phyloP scores from a whole-genome alignment of 345 rosid species.

The Odontarrhena argentea region DNA sequence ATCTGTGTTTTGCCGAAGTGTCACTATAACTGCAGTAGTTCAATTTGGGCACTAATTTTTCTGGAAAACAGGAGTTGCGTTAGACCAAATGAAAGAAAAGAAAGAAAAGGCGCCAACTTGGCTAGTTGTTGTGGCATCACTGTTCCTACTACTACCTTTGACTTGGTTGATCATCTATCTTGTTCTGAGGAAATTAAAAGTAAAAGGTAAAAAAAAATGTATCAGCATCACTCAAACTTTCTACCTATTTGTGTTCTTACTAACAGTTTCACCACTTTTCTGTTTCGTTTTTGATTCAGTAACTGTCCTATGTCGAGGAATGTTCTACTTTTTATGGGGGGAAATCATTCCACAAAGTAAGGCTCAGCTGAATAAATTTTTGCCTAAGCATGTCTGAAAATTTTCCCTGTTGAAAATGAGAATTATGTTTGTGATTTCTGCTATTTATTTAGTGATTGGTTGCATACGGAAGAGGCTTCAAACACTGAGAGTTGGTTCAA shows the following conservation, averaged over 20 bases:
- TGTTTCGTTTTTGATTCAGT: conserved; percentile 28
- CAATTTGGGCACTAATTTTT: neutral
- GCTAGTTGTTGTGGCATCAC: conserved; percentile 37
- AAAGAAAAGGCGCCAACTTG: conserved; percentile 24
- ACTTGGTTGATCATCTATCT: conserved; percentile 28
- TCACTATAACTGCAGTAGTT: neutral
- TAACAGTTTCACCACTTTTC: neutral
- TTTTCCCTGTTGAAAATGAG: neutral
- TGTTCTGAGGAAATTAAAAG: conserved; percentile 27
- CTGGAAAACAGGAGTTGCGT: conserved; percentile 10
- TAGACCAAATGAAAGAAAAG: neutral
- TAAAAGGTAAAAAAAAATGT: conserved; percentile 10
- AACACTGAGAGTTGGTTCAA: conserved; percentile 26
- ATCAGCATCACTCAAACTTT: conserved; percentile 10
- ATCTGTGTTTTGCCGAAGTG: neutral
- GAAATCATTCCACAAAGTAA: conserved; percentile 37
- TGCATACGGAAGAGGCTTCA: conserved; percentile 23
- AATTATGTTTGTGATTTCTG: conserved; percentile 4
- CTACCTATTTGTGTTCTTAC: conserved; percentile 2
- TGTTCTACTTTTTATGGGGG: conserved; percentile 25
- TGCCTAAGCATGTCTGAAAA: neutral
- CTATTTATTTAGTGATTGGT: conserved; percentile 21
- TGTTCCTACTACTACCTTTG: conserved; percentile 26
- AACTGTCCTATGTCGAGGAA: conserved; percentile 7
- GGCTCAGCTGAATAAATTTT: conserved; percentile 4